Base-by-base conservation (phyloP, 176 grass and related monocot species). In the Cenchrus americanus region DNA sequence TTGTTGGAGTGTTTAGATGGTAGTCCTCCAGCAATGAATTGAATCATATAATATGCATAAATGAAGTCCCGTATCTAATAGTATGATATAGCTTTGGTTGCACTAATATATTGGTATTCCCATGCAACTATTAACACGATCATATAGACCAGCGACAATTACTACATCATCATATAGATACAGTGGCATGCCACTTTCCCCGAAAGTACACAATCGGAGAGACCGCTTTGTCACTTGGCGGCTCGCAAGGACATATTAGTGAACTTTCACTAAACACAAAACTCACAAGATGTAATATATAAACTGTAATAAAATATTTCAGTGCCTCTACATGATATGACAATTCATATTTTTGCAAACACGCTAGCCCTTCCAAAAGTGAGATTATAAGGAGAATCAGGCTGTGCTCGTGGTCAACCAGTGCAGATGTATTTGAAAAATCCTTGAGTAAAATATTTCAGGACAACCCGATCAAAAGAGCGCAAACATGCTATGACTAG, bases 131-230 rank as follows among this genome's bases (percentile, higher is more conserved):
- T 30, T 10, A 19, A 43, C 4, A 15, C 64, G 26, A n/a, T 24
- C 30, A 8, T 24, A 62, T 80, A 80, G 77, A 80, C 37, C 17
- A 3, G 5, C 47, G 47, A 48, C 3, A 61, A 80, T 23, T 10
- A 22, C n/a, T 32, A 75, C 62, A 53, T 66, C 48, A 66, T 59
- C 75, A 66, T 34, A 77, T 69, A 23, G 51, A 49, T 81, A 40
- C 51, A 77, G 24, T 67, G 79, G 7, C 50, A 62, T 23, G 8
- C 17, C 17, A 54, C 72, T 41, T 8, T 57, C n/a, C 17, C 26
- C 6, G 46, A 48, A 84, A 84, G 53, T 8, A n/a, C n/a, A 55
- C 22, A 49, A 50, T 24, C 34, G 62, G 2, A 84, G 52, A 65
- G 8, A 68, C 21, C 80, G 43, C 81, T 80, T 50, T 15, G 32